Base-by-base conservation (phyloP, 75 land plant species). In the Picea glauca region DNA sequence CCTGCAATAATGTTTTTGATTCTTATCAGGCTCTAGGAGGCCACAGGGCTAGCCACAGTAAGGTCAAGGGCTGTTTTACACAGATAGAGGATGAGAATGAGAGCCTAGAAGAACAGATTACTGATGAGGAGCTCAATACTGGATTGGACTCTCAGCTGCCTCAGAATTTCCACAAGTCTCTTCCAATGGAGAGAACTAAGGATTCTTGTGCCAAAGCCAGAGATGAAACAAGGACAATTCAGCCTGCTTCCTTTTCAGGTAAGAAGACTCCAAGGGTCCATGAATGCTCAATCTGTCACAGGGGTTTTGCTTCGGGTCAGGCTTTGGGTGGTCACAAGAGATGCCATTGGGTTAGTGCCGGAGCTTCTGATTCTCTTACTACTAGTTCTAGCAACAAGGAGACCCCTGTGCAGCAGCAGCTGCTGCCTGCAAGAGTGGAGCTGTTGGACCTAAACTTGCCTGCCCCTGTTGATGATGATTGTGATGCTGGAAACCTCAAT, bases 321-420 rank as follows among this genome's bases (percentile, higher is more conserved):
- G 90, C 90, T 15, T 78, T 89, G 56, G 90, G 90, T 33, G 90
- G 90, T 17, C 90, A 89, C 82, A 89, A 87, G 89, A 67, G 91
- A 50, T 85, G 91, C n/a, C 91, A 89, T 60, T 85, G 88, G 89
- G 77, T 58, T 7, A 46, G 33, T 58, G 31, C 18, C 6, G 77
- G 62, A 6, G 23, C 32, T 21, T 50, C 77, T 4, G 58, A 46
- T 15, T 23, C 76, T 13, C 23, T 26, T 5, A 56, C 40, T 58
- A 56, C 76, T 15, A 11, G 40, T 21, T 57, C 76, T 12, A 75
- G 58, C 57, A 35, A 38, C 46, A 67, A 67, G 21, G 72, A 67
- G 72, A 67, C 2, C 9, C 72, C 43, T 64, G 13, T 64, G 67
- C 67, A 64, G n/a, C n/a, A n/a, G n/a, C n/a, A n/a, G n/a, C n/a